Evolutionary conservation across 2,329 filamentous ascomycete genomes (phyloP).

Genomic region (Diaporthe humulicola): DNA sequence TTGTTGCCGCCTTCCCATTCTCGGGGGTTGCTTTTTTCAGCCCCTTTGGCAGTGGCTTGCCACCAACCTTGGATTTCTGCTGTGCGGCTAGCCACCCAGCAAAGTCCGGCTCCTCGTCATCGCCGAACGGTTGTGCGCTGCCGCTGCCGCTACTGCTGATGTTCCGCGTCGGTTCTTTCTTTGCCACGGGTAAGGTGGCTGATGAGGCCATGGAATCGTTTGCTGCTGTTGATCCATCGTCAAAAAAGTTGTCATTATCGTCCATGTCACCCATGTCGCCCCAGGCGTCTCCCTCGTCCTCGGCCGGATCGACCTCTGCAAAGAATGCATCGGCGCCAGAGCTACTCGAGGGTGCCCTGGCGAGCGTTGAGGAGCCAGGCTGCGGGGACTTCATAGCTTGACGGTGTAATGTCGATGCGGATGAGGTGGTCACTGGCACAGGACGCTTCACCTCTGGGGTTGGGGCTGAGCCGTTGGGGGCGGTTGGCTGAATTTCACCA

Average conservation of each 20-base stretch:
- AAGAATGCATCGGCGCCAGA: slow-evolving; percentile 64
- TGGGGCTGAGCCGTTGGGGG: slow-evolving; percentile 57
- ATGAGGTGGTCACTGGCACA: slow-evolving; percentile 55
- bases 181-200: slow-evolving; percentile 36
- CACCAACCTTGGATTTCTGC: slow-evolving; percentile 76
- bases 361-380: slow-evolving; percentile 55
- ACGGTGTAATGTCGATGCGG: slow-evolving; percentile 70
- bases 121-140: slow-evolving; percentile 74
- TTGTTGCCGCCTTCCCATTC: slow-evolving; percentile 47
- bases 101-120: slow-evolving; percentile 93
- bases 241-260: slow-evolving; percentile 54
- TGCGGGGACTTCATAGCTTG: slow-evolving; percentile 69
- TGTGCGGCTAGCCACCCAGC: slow-evolving; percentile 95
- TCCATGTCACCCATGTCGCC: slow-evolving; percentile 70
- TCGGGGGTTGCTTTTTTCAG: slow-evolving; percentile 71
- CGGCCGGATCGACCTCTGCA: slow-evolving; percentile 69
- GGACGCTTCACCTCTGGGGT: slow-evolving; percentile 53
- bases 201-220: slow-evolving; percentile 41
- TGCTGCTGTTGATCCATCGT: slow-evolving; percentile 53
- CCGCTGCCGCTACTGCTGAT: slow-evolving; percentile 45
- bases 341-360: slow-evolving; percentile 61
- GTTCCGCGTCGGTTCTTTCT: slow-evolving; percentile 44
- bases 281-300: slow-evolving; percentile 81
- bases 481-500: slow-evolving; percentile 82
- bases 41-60: slow-evolving; percentile 85